Evolutionary conservation across 352 stramenopile species (phyloP).

Genomic region (Phytophthora lateralis): DNA sequence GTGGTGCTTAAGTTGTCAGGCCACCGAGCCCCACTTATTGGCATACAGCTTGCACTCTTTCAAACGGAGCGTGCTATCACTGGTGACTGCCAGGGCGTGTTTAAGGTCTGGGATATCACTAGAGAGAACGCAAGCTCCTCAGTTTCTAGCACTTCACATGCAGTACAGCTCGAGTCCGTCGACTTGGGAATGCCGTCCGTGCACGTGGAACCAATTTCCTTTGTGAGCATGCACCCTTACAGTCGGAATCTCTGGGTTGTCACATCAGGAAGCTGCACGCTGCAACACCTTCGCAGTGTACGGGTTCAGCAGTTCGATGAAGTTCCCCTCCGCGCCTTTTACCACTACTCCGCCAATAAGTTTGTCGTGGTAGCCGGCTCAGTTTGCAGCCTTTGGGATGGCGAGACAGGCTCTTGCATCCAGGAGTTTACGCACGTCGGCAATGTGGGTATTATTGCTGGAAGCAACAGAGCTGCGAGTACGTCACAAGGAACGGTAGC

Average conservation of each 20-base stretch:
- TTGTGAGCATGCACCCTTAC: constrained; percentile 57
- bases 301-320: constrained; percentile 75
- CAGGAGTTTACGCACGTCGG: constrained; percentile 68
- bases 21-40: constrained; percentile 77
- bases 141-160: constrained; percentile 44
- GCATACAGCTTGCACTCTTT: constrained; percentile 70
- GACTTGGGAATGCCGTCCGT: constrained; percentile 59
- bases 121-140: constrained; percentile 38
- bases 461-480: background rate
- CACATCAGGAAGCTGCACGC: constrained; percentile 46
- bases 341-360: constrained; percentile 68
- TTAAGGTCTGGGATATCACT: constrained; percentile 89
- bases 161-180: constrained; percentile 68
- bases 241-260: constrained; percentile 69
- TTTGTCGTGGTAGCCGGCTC: constrained; percentile 70
- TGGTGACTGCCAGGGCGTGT: constrained; percentile 65
- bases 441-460: constrained; percentile 8
- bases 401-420: constrained; percentile 51
- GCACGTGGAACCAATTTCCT: constrained; percentile 59
- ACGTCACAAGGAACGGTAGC: background rate
- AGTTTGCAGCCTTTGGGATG: constrained; percentile 77
- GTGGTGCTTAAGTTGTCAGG: constrained; percentile 67
- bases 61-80: constrained; percentile 87
- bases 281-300: constrained; percentile 62
- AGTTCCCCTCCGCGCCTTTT: constrained; percentile 73